These are phyloP conservation scores for Pholiota adiposa DNA, from an alignment of 1,284 basidiomycete species.

Conservation along the genomic window DNA sequence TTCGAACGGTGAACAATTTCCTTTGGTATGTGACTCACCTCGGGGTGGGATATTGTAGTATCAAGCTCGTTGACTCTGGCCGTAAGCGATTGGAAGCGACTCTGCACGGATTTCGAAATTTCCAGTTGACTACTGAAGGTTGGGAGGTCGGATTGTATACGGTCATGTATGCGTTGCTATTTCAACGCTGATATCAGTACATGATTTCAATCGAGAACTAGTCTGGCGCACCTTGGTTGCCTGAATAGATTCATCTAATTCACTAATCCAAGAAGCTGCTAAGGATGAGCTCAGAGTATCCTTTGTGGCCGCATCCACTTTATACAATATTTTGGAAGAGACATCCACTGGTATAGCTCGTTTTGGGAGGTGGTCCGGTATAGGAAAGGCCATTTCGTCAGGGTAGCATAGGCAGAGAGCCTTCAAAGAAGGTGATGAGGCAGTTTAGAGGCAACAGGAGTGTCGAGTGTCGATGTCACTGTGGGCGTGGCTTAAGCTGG, in stretches of 20 bases:
- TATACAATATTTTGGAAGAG: conserved; percentile 68
- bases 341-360: conserved; percentile 58
- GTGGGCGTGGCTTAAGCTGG: background rate
- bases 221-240: conserved; percentile 60
- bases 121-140: conserved; percentile 66
- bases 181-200: background rate
- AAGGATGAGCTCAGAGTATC: conserved; percentile 60
- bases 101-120: conserved; percentile 65
- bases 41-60: conserved; percentile 53
- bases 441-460: background rate
- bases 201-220: background rate
- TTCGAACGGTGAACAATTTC: conserved; percentile 5
- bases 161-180: conserved; percentile 68
- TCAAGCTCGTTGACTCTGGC: conserved; percentile 56
- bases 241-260: conserved; percentile 70
- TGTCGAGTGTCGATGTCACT: conserved; percentile 9
- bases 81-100: conserved; percentile 56
- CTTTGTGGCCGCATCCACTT: conserved; percentile 63
- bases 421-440: background rate
- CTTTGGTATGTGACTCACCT: conserved; percentile 44
- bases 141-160: conserved; percentile 65
- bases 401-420: conserved; percentile 8
- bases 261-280: conserved; percentile 69
- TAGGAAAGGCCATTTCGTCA: conserved; percentile 66
- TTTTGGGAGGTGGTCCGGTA: conserved; percentile 72